These are phyloP conservation scores for Flaveria brownii DNA, from an alignment of 129 eudicot species.

Conservation along the genomic window DNA sequence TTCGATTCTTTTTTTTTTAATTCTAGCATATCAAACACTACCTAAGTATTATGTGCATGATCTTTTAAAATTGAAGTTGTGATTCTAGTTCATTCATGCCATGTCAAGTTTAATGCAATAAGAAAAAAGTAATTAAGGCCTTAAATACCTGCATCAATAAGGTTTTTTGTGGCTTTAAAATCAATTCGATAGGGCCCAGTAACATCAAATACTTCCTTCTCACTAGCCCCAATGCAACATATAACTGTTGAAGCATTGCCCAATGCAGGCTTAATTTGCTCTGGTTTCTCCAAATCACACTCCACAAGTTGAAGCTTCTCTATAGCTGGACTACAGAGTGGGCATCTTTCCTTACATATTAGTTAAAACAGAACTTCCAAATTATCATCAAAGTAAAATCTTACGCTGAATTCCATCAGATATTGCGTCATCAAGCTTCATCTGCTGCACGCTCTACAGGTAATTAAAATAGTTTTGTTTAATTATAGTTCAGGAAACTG, in stretches of 20 bases:
- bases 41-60: not conserved
- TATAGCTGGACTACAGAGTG: conserved; percentile 97
- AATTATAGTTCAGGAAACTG: not conserved
- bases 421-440: conserved; percentile 58
- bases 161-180: conserved; percentile 87
- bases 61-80: not conserved
- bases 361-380: conserved; percentile 1
- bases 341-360: conserved; percentile 15
- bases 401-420: conserved; percentile 68
- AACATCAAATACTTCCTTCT: conserved; percentile 86
- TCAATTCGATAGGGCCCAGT: conserved; percentile 95
- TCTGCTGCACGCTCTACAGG: conserved; percentile 71
- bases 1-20: not conserved
- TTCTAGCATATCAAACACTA: not conserved
- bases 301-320: conserved; percentile 94
- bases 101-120: conserved; percentile 10
- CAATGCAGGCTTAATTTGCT: conserved; percentile 66
- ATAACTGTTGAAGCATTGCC: conserved; percentile 74
- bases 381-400: conserved; percentile 30
- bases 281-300: conserved; percentile 82
- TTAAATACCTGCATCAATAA: conserved; percentile 84
- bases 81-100: conserved; percentile 11
- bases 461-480: conserved; percentile 5
- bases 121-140: conserved; percentile 2
- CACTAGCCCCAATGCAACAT: conserved; percentile 98